Base-by-base conservation (phyloP, 345 rosid genomes). In the Erysimum cheiranthoides region DNA sequence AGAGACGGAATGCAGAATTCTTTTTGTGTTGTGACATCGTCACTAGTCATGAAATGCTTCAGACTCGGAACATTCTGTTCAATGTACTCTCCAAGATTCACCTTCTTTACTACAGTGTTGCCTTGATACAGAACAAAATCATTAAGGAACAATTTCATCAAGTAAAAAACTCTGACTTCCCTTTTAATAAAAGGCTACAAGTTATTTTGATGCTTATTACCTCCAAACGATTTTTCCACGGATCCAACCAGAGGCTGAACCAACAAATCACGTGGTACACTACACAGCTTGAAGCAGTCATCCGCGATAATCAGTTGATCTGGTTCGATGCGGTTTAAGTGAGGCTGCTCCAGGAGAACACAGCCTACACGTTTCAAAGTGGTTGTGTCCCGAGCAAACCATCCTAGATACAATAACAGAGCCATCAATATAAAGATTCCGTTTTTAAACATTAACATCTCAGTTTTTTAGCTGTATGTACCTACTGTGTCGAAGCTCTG, bases 401-500 rank as follows among this genome's bases (percentile, higher is more conserved):
- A 94, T 73, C 97, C 98, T 94, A 81, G 6, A 60, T 11, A 45
- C 45, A 73, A 66, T 31, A 54, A 57, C 57, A 32, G 13, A 76
- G 53, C 43, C 64, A 43, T 51, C 39, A 68, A 25, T n/a, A 40
- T 31, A 61, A 65, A 64, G 47, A 47, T 8, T 71, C 3, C 18
- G 18, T 3, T 13, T 39, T 53, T 9, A 54, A 56, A 47, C 13
- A 25, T 17, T 10, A 17, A 36, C 17, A 45, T 18, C 10, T 46
- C 8, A 14, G 67, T 10, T 68, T 67, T 67, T 46, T 4, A 42
- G n/a, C 7, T 40, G 17, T 78, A 30, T 73, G 86, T 83, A 92
- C 98, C 98, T 27, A 90, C 97, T 65, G 98, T 90, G 82, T 94
- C 97, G 32, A 92, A 90, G 69, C 95, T 90, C 71, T 89, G 98